Evolutionary conservation across 371 early-diverging fungal species (phyloP), one percentile per base, ranked within the genome.

Genomic region (Zychaea mexicana): DNA sequence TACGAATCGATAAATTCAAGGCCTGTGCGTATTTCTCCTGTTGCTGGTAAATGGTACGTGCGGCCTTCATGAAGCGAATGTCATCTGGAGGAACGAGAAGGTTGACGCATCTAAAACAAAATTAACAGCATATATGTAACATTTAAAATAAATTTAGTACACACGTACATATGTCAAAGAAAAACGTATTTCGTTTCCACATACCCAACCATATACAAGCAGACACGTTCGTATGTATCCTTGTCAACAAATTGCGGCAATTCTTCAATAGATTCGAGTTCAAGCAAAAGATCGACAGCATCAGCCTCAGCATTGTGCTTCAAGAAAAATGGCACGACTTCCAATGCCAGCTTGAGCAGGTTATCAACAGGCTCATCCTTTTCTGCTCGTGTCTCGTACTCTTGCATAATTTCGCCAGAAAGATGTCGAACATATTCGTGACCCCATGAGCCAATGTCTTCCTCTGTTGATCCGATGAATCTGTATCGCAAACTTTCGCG

Each of bases 391-490:
- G 77, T 71, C 57, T 75, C 71, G 65, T 91, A 95, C 74, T 96
- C 96, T 61, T 84, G 86, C 66, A 93, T 94, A 61, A 98, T 89
- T 80, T 98, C 98, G 63, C 88, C 82, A n/a, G 97, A 89, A 47
- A 98, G 73, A 70, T 98, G 97, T 67, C 94, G 90, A 66, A 98
- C 96, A 74, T 97, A 98, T 88, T 98, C 99, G 70, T 98, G 99
- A n/a, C 99, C 99, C 98, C 98, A 98, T 33, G 90, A 91, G 8
- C 95, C 95, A 52, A 90, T 90, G 54, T 89, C 87, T 65, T 92
- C 94, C 42, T 77, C 80, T 38, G 81, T 73, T 13, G 93, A 88
- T 10, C 98, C 98, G 28, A 89, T 63, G 45, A 96, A 73, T 57
- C 96, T 83, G 79, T 91, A 98, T 76, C 89, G 88, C 60, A 98